phyloP scores from a whole-genome alignment of 1,139 yeast genomes.

The Diutina sp. region DNA sequence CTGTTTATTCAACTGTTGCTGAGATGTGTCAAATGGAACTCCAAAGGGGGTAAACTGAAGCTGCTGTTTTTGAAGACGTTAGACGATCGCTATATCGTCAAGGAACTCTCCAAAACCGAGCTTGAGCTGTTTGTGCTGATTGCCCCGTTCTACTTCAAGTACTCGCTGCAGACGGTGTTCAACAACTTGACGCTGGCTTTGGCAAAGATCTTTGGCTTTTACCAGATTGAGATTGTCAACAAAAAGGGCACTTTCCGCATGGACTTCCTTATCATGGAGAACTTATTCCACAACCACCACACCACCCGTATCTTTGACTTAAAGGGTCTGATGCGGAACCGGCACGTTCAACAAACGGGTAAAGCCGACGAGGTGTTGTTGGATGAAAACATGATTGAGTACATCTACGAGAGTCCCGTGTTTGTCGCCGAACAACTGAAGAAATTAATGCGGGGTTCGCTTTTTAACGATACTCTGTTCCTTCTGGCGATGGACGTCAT shows the following conservation, averaged over 20 bases:
- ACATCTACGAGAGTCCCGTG: constrained; percentile 88
- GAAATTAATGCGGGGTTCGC: constrained; percentile 67
- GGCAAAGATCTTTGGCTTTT: constrained; percentile 92
- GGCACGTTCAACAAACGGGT: constrained; percentile 96
- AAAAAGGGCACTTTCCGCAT: constrained; percentile 69
- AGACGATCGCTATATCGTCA: constrained; percentile 81
- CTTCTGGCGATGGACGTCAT: constrained; percentile 95
- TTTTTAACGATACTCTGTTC: constrained; percentile 91
- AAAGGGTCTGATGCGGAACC: constrained; percentile 95
- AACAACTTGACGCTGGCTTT: constrained; percentile 90
- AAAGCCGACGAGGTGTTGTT: constrained; percentile 85
- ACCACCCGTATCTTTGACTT: constrained; percentile 85
- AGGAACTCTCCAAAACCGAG: constrained; percentile 80
- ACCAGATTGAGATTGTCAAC: constrained; percentile 81
- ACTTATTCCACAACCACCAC: constrained; percentile 73
- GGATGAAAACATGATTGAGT: constrained; percentile 98
- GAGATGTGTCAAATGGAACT: constrained; percentile 90
- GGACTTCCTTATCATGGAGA: constrained; percentile 95
- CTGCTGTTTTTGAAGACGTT: constrained; percentile 85
- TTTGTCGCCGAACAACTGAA: constrained; percentile 92
- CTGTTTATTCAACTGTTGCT: constrained; percentile 81
- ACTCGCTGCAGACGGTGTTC: constrained; percentile 89
- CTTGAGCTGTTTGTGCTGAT: constrained; percentile 87
- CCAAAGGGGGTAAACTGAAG: constrained; percentile 94
- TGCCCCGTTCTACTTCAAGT: constrained; percentile 94